A percentile compares a stretch with the other conserved stretches of the same genome.
Conservation (phyloP, 345 rosid genomes). For the Acer yangbiense region DNA sequence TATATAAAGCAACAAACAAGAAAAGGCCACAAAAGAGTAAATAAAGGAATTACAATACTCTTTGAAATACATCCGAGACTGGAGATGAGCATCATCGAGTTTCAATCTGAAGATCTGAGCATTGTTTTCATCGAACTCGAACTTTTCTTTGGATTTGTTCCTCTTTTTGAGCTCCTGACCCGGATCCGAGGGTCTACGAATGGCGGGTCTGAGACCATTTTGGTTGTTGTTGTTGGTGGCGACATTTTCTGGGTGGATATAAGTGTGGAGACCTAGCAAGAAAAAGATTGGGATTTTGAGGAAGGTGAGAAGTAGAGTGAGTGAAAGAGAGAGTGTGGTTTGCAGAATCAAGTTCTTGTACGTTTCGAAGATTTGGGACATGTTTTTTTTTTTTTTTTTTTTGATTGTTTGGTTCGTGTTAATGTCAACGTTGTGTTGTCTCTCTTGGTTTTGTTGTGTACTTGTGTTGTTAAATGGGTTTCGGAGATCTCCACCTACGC, state of each 20-base stretch:
- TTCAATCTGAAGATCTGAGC: conserved; percentile 94
- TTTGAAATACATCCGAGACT: conserved; percentile 60
- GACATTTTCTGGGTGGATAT: conserved; percentile 87
- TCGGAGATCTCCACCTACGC: not conserved
- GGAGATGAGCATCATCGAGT: conserved; percentile 80
- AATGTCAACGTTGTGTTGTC: not conserved
- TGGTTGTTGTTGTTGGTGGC: conserved; percentile 35
- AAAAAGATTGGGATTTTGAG: conserved; percentile 62
- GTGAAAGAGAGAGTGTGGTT: conserved; percentile 38
- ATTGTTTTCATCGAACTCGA: conserved; percentile 82
- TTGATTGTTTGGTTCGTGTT: not conserved
- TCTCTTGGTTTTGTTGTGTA: not conserved
- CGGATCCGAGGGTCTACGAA: conserved; percentile 64
- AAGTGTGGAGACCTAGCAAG: conserved; percentile 75
- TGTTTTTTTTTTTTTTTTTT: conserved; percentile 23
- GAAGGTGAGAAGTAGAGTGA: conserved; percentile 53
- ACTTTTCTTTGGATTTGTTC: conserved; percentile 67
- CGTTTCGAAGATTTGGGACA: conserved; percentile 41
- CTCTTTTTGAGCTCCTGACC: conserved; percentile 46
- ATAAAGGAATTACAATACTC: conserved; percentile 57
- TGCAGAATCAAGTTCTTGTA: conserved; percentile 62
- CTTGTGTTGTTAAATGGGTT: not conserved
- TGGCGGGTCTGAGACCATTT: conserved; percentile 62
- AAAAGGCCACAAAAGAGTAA: conserved; percentile 44
- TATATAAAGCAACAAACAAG: conserved; percentile 50